Evolutionary conservation across 352 stramenopile species (phyloP).

Genomic region (Phytophthora sp.): DNA sequence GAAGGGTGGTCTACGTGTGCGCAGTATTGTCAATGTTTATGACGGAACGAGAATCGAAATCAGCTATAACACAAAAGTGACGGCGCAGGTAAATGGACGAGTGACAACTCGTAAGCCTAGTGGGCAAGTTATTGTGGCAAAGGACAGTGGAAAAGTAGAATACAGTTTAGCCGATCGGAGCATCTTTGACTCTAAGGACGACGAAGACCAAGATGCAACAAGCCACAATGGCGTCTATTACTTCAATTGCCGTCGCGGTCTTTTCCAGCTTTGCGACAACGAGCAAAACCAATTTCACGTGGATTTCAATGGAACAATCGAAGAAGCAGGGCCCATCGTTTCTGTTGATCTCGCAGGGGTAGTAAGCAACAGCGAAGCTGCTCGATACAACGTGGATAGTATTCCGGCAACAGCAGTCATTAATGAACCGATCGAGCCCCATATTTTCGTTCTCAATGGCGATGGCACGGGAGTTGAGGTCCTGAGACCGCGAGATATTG

Average conservation of each 20-base stretch:
- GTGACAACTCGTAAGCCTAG: slow-evolving; percentile 55
- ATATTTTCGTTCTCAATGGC: slow-evolving; percentile 75
- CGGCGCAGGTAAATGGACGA: slow-evolving; percentile 74
- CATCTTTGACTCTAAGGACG: slow-evolving; percentile 37
- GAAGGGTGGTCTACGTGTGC: slow-evolving; percentile 68
- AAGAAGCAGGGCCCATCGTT: slow-evolving; percentile 34
- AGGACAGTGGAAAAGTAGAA: slow-evolving; percentile 78
- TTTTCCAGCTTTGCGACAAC: slow-evolving; percentile 66
- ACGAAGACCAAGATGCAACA: slow-evolving; percentile 65
- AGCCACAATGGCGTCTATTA: slow-evolving; percentile 76
- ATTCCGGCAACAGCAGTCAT: slow-evolving; percentile 70
- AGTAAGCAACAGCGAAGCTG: slow-evolving; percentile 54
- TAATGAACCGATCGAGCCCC: slow-evolving; percentile 78
- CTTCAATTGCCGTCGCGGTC: slow-evolving; percentile 62
- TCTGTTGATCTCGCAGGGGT: slow-evolving; percentile 65
- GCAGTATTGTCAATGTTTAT: slow-evolving; percentile 52
- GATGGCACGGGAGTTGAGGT: slow-evolving; percentile 73
- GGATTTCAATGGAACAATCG: slow-evolving; percentile 40
- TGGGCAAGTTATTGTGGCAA: slow-evolving; percentile 57
- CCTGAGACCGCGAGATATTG: slow-evolving; percentile 55
- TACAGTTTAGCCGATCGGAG: slow-evolving; percentile 32
- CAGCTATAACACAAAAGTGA: slow-evolving; percentile 81
- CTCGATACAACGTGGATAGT: slow-evolving; percentile 53
- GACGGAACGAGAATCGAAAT: slow-evolving; percentile 71
- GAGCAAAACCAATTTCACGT: slow-evolving; percentile 77